Conservation (phyloP, 169 alveolate species). For the Plasmodium sp. region DNA sequence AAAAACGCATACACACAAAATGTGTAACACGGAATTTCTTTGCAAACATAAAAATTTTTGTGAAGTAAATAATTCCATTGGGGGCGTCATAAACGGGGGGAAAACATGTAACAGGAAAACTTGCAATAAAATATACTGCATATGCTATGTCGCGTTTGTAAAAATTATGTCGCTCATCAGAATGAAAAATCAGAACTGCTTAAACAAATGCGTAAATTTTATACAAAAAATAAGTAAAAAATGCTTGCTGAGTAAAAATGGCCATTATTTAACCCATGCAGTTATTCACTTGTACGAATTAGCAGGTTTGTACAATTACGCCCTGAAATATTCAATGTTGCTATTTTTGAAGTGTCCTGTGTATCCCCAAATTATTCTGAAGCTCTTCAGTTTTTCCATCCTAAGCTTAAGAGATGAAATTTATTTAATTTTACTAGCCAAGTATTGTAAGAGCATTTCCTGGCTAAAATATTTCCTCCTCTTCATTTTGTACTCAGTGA, state of each 20-base stretch:
- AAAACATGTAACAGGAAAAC: neutral
- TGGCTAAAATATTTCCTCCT: constrained; percentile 64
- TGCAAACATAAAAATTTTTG: neutral
- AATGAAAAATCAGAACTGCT: constrained; percentile 41
- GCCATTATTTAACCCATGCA: constrained; percentile 33
- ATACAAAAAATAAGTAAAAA: constrained; percentile 34
- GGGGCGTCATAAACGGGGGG: neutral
- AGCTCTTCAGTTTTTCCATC: constrained; percentile 51
- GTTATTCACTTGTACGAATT: constrained; percentile 56
- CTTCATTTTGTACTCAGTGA: constrained; percentile 62
- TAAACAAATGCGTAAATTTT: constrained; percentile 44
- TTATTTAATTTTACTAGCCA: constrained; percentile 56
- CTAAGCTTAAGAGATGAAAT: constrained; percentile 53
- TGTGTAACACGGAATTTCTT: neutral
- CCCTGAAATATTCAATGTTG: constrained; percentile 44
- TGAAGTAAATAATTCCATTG: neutral
- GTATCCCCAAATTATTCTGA: constrained; percentile 48
- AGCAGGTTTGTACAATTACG: constrained; percentile 28
- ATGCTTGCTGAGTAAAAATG: constrained; percentile 28
- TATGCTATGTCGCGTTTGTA: constrained; percentile 58
- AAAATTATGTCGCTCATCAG: constrained; percentile 21
- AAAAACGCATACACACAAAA: neutral
- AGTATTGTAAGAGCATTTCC: constrained; percentile 2
- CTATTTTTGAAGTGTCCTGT: constrained; percentile 47
- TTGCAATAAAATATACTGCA: constrained; percentile 8